phyloP scores from a whole-genome alignment of 1,139 yeast species.

The Nakaseomyces delphensis region DNA sequence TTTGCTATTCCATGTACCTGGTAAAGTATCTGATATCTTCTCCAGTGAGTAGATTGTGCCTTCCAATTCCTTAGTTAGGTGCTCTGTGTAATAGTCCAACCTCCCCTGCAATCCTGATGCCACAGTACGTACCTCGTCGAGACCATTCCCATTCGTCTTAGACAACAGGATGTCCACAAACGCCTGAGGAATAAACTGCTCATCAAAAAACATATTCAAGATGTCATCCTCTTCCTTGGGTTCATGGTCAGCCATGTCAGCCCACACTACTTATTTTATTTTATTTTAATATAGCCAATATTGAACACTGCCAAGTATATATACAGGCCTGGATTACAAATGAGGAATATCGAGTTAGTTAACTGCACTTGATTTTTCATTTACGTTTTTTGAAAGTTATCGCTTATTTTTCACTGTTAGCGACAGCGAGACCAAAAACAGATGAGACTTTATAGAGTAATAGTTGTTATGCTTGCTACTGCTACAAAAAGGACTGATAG shows the following conservation, averaged over 20 bases:
- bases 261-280: background rate
- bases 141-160: constrained; percentile 21
- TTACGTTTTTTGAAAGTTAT: no score
- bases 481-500: no score
- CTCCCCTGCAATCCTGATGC: constrained; percentile 43
- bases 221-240: constrained; percentile 26
- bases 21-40: constrained; percentile 27
- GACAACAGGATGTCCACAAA: constrained; percentile 40
- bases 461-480: no score
- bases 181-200: constrained; percentile 42
- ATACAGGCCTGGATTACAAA: no score
- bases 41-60: constrained; percentile 40
- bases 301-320: no score
- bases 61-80: constrained; percentile 45
- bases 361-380: no score
- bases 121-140: constrained; percentile 32
- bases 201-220: constrained; percentile 41
- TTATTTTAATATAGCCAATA: background rate
- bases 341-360: no score
- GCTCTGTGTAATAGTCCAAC: constrained; percentile 53
- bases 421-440: no score
- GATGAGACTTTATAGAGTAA: no score
- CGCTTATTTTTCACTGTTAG: no score
- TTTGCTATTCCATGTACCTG: constrained; percentile 20
- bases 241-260: constrained; percentile 1